phyloP scores from a whole-genome alignment of 306 rosid species.

The Rosa lucieae region DNA sequence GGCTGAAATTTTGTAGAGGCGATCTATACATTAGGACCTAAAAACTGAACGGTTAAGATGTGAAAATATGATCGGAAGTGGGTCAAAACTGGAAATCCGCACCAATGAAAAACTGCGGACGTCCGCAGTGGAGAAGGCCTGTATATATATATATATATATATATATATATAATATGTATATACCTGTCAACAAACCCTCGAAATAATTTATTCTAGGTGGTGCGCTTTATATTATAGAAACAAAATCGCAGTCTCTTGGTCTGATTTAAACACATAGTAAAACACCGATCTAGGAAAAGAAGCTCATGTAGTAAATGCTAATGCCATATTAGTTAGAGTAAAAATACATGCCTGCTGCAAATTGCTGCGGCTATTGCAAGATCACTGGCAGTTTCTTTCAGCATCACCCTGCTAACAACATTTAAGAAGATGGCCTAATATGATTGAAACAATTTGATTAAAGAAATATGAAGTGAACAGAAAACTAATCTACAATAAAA shows the following conservation, averaged over 20 bases:
- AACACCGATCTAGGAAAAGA: not conserved
- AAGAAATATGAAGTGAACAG: slow-evolving; percentile 6
- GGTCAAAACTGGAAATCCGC: too few species aligned
- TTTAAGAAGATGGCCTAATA: slow-evolving; percentile 69
- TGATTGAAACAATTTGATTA: slow-evolving; percentile 17
- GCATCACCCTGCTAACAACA: slow-evolving; percentile 67
- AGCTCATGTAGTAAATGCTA: not conserved
- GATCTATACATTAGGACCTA: too few species aligned
- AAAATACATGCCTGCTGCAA: slow-evolving; percentile 80
- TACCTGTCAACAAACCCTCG: too few species aligned
- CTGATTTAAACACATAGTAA: not conserved
- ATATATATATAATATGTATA: too few species aligned
- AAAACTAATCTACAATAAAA: slow-evolving; percentile 1
- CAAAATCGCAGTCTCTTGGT: too few species aligned
- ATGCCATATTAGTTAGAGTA: not conserved
- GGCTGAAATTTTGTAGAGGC: too few species aligned
- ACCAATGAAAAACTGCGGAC: too few species aligned
- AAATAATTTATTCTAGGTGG: not conserved
- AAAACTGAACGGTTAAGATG: too few species aligned
- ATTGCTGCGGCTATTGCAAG: slow-evolving; percentile 94
- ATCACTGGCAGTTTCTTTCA: slow-evolving; percentile 92
- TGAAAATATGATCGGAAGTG: too few species aligned
- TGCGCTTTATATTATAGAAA: too few species aligned
- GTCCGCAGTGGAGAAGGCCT: too few species aligned
- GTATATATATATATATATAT: too few species aligned